Evolutionary conservation across 164 flowering plant species (phyloP).

Genomic region (Berberis vulgaris): DNA sequence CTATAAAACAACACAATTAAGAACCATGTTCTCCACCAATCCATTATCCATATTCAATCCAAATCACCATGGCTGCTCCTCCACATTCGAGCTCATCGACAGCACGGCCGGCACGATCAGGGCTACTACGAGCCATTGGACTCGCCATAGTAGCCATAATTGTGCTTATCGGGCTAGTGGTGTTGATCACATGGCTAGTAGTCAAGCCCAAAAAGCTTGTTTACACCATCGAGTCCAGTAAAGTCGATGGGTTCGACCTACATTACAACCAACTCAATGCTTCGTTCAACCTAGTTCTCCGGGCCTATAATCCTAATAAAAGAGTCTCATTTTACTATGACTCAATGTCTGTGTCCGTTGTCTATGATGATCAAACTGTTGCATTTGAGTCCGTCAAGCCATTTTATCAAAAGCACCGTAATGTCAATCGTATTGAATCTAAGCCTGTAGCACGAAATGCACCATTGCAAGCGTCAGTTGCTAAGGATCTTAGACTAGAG

Average conservation of each 20-base stretch:
- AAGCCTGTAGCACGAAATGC: constrained; percentile 22
- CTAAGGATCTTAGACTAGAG: constrained; percentile 35
- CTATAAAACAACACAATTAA: background rate
- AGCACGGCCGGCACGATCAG: constrained; percentile 1
- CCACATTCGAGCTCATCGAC: background rate
- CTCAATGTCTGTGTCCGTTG: constrained; percentile 28
- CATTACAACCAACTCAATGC: constrained; percentile 40
- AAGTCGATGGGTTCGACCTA: constrained; percentile 33
- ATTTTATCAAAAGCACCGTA: constrained; percentile 41
- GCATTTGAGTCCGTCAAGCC: constrained; percentile 30
- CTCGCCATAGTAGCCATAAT: constrained; percentile 30
- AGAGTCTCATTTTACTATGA: constrained; percentile 55
- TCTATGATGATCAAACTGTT: constrained; percentile 34
- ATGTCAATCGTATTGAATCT: constrained; percentile 31
- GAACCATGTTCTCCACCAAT: no score
- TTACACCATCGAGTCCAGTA: constrained; percentile 47
- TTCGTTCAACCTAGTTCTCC: constrained; percentile 32
- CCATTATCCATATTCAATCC: no score
- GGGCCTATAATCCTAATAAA: constrained; percentile 50
- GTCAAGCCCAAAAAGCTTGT: constrained; percentile 36
- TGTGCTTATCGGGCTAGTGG: constrained; percentile 35
- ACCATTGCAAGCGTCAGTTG: constrained; percentile 16
- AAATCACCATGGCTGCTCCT: constrained; percentile 19
- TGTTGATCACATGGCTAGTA: constrained; percentile 52
- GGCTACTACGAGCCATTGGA: constrained; percentile 15